Evolutionary conservation across 2,329 filamentous ascomycete species (phyloP).

Genomic region (Colletotrichum theobromicola): DNA sequence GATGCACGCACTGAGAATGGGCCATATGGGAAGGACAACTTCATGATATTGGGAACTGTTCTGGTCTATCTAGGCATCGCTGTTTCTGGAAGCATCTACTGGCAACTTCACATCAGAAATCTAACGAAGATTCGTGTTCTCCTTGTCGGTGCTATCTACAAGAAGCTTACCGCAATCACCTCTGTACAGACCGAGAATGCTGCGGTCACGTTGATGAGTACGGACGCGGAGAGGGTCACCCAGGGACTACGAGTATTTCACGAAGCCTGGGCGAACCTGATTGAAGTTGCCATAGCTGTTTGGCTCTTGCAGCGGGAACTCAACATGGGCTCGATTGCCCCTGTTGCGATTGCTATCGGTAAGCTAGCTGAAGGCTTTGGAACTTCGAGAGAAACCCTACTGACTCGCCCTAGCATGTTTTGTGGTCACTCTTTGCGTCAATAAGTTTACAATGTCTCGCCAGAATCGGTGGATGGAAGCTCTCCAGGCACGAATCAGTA

Average conservation of each 20-base stretch:
- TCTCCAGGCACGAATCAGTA: not conserved
- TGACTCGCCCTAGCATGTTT: not conserved
- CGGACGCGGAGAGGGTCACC: not conserved
- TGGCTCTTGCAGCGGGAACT: not conserved
- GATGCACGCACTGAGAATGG: not conserved
- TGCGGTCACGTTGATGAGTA: not conserved
- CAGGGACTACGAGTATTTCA: not conserved
- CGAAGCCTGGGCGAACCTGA: not conserved
- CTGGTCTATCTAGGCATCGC: not conserved
- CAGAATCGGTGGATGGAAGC: not conserved
- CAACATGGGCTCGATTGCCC: not conserved
- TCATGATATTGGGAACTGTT: not conserved
- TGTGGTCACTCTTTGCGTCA: not conserved
- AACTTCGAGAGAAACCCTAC: accelerated
- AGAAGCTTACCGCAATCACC: not conserved
- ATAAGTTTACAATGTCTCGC: not conserved
- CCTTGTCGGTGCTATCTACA: not conserved
- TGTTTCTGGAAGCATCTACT: not conserved
- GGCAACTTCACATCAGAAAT: not conserved
- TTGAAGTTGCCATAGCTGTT: not conserved
- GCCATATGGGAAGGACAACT: not conserved
- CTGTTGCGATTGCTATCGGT: not conserved
- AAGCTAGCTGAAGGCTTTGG: not conserved
- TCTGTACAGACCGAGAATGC: not conserved
- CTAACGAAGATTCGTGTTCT: not conserved